Conservation (phyloP, 352 stramenopile genomes). For the Globisporangium apiculatum region DNA sequence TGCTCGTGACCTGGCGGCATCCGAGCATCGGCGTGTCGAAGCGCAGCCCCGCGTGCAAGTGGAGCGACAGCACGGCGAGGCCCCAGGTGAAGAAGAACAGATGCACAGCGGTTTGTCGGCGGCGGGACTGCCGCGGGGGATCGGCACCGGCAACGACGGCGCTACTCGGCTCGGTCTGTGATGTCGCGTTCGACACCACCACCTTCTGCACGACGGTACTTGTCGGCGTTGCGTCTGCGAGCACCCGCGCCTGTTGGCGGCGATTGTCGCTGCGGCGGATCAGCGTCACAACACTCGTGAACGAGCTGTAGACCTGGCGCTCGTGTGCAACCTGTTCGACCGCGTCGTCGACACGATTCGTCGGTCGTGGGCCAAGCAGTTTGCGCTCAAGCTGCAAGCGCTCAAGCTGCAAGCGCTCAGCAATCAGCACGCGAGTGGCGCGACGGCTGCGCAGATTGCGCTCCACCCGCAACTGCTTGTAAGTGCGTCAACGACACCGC, state of each 20-base stretch:
- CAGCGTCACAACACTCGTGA: conserved; percentile 3
- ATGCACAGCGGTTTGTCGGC: neutral
- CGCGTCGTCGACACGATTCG: too few relatives aligned
- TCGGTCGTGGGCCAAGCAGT: too few relatives aligned
- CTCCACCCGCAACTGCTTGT: too few relatives aligned
- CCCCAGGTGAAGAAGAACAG: conserved; percentile 9
- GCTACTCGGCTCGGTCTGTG: neutral
- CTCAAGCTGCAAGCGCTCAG: too few relatives aligned
- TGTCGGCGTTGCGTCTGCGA: too few relatives aligned
- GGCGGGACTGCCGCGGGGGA: neutral
- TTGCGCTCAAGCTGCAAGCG: too few relatives aligned
- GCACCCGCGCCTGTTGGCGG: too few relatives aligned
- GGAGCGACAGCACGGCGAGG: neutral
- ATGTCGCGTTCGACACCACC: neutral
- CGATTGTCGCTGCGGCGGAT: neutral
- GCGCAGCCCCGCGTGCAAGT: conserved; percentile 6
- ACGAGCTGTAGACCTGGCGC: conserved; percentile 16
- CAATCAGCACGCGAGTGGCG: too few relatives aligned
- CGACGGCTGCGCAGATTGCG: too few relatives aligned
- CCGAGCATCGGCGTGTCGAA: neutral
- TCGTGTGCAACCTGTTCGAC: too few relatives aligned
- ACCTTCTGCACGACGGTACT: neutral
- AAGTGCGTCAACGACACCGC: too few relatives aligned
- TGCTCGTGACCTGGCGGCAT: neutral
- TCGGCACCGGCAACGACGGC: neutral